phyloP scores from a whole-genome alignment of 352 stramenopile genomes.

The Salisapilia sapeloensis region DNA sequence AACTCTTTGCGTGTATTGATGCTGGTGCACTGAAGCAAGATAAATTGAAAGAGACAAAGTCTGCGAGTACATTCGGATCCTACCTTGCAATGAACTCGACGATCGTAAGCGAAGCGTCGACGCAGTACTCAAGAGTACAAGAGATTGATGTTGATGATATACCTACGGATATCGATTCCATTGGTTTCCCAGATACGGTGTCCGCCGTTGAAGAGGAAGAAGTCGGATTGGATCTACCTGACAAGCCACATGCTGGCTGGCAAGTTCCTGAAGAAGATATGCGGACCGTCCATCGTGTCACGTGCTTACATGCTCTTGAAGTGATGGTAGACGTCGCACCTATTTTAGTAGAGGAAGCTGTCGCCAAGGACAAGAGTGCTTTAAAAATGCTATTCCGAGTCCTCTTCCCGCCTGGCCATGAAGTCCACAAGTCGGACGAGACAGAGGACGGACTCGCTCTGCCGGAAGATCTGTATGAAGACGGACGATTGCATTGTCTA shows the following conservation, averaged over 20 bases:
- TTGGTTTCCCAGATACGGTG: too few species aligned
- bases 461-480: constrained; percentile 36
- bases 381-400: constrained; percentile 64
- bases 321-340: constrained; percentile 36
- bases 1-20: constrained; percentile 67
- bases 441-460: constrained; percentile 28
- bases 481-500: constrained; percentile 43
- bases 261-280: constrained; percentile 20
- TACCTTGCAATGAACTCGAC: too few species aligned
- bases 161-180: too few species aligned
- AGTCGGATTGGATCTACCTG: constrained; percentile 9
- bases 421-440: constrained; percentile 50
- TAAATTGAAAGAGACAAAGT: constrained; percentile 1
- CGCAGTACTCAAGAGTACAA: too few species aligned
- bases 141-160: too few species aligned
- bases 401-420: constrained; percentile 56
- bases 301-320: constrained; percentile 43
- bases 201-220: constrained; percentile 12
- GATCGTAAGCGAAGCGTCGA: too few species aligned
- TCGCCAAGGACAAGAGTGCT: constrained; percentile 25
- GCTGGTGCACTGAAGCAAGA: constrained; percentile 29
- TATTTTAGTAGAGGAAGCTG: constrained; percentile 30
- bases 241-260: constrained; percentile 49
- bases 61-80: too few species aligned
- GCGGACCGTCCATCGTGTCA: constrained; percentile 34